Evolutionary conservation across 169 alveolate species (phyloP).

Genomic region (Prorocentrum cordatum): DNA sequence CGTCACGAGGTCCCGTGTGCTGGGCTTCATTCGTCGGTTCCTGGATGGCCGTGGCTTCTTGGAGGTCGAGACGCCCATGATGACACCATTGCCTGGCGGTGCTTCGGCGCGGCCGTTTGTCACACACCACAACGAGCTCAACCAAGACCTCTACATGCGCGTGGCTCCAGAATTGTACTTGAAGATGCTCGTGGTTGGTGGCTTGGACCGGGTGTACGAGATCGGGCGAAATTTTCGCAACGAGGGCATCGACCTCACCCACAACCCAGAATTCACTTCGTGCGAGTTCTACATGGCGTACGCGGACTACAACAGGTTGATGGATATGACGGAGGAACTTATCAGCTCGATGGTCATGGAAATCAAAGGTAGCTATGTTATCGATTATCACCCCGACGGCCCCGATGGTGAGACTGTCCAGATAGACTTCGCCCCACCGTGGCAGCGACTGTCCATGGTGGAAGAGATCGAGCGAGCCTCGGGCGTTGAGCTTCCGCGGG

Average conservation of each 20-base stretch:
- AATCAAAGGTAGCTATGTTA: conserved; percentile 88
- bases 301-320: conserved; percentile 94
- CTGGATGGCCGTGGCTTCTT: conserved; percentile 88
- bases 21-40: conserved; percentile 79
- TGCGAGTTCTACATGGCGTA: conserved; percentile 97
- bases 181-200: conserved; percentile 92
- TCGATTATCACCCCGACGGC: conserved; percentile 94
- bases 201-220: conserved; percentile 94
- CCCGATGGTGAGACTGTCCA: conserved; percentile 83
- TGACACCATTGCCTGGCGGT: conserved; percentile 95
- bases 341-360: conserved; percentile 81
- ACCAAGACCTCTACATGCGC: conserved; percentile 92
- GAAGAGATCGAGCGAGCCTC: conserved; percentile 74
- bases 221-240: conserved; percentile 98
- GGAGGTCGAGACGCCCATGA: conserved; percentile 99
- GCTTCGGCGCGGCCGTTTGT: conserved; percentile 97
- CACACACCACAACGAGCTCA: conserved; percentile 95
- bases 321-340: conserved; percentile 93
- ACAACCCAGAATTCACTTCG: conserved; percentile 99
- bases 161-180: conserved; percentile 98
- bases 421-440: conserved; percentile 97
- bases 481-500: conserved; percentile 62
- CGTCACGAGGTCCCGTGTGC: conserved; percentile 83
- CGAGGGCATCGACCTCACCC: conserved; percentile 96
- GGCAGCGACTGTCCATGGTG: conserved; percentile 83